These are phyloP conservation scores for Lactifluus pinguis DNA, from an alignment of 768 basidiomycete species.

Conservation along the genomic window DNA sequence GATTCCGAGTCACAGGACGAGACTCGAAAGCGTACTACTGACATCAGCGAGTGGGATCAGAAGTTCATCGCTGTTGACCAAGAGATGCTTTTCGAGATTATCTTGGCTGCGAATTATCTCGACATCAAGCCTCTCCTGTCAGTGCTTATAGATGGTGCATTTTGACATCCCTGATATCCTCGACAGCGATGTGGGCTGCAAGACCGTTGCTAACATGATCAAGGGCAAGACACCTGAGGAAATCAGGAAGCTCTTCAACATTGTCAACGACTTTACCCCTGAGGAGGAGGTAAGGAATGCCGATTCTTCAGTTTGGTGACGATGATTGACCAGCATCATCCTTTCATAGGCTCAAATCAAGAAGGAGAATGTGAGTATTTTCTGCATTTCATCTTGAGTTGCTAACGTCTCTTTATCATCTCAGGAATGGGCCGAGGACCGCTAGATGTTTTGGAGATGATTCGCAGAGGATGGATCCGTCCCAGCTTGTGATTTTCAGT, in stretches of 20 bases:
- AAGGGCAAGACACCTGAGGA: slow-evolving; percentile 99
- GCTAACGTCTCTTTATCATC: slow-evolving; percentile 11
- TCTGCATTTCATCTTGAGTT: background rate
- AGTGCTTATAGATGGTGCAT: background rate
- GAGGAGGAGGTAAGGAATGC: slow-evolving; percentile 78
- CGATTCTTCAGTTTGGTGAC: slow-evolving; percentile 12
- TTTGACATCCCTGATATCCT: slow-evolving; percentile 6
- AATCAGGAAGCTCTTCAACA: slow-evolving; percentile 97
- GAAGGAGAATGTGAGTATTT: slow-evolving; percentile 89
- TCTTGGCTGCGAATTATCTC: slow-evolving; percentile 98
- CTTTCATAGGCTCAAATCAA: slow-evolving; percentile 81
- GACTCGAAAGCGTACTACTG: slow-evolving; percentile 94
- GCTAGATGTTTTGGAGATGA: slow-evolving; percentile 33
- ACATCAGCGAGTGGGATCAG: slow-evolving; percentile 98
- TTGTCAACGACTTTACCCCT: slow-evolving; percentile 96
- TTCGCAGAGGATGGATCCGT: background rate
- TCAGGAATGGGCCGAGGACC: slow-evolving; percentile 91
- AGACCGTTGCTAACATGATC: slow-evolving; percentile 99
- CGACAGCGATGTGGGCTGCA: slow-evolving; percentile 88
- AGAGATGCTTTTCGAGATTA: slow-evolving; percentile 99
- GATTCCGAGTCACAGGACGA: slow-evolving; percentile 84
- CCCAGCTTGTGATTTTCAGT: slow-evolving; percentile 7
- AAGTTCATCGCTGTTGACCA: slow-evolving; percentile 99
- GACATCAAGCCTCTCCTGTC: slow-evolving; percentile 98
- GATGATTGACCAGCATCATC: background rate